phyloP scores from a whole-genome alignment of 129 eudicot species.

The Centaurea solstitialis region DNA sequence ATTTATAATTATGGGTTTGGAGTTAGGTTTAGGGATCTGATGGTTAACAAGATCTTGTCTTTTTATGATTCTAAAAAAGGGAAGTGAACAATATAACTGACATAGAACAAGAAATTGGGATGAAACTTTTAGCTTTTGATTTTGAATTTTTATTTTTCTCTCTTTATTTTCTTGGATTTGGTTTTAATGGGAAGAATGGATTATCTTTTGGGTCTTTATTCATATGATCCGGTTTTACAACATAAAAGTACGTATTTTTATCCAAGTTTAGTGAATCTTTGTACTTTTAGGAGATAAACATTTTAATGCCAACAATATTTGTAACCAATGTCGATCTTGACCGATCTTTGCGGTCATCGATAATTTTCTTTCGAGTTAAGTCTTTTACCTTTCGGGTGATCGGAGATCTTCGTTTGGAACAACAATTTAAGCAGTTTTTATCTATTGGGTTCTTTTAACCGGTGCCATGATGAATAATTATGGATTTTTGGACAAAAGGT shows the following conservation, averaged over 20 bases:
- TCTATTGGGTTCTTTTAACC: no score
- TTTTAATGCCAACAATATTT: not conserved
- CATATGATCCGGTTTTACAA: conserved; percentile 7
- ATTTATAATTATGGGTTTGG: not conserved
- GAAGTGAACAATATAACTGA: not conserved
- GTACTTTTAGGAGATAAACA: not conserved
- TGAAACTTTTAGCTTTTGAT: not conserved
- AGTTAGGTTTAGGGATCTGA: conserved; percentile 16
- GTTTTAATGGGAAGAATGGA: not conserved
- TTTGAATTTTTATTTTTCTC: not conserved
- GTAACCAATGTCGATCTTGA: not conserved
- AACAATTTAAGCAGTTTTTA: no score
- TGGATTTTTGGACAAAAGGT: no score
- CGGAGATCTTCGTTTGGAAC: not conserved
- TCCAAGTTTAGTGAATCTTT: not conserved
- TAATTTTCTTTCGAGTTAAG: not conserved
- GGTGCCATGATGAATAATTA: not conserved
- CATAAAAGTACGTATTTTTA: not conserved
- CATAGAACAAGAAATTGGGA: not conserved
- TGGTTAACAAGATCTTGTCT: conserved; percentile 28
- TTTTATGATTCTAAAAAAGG: conserved; percentile 6
- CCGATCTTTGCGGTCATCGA: not conserved
- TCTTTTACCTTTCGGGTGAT: not conserved
- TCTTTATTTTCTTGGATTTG: not conserved
- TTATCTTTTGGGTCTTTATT: conserved; percentile 10